phyloP scores from a whole-genome alignment of 371 early-diverging fungal species.

The Antonospora locustae region DNA sequence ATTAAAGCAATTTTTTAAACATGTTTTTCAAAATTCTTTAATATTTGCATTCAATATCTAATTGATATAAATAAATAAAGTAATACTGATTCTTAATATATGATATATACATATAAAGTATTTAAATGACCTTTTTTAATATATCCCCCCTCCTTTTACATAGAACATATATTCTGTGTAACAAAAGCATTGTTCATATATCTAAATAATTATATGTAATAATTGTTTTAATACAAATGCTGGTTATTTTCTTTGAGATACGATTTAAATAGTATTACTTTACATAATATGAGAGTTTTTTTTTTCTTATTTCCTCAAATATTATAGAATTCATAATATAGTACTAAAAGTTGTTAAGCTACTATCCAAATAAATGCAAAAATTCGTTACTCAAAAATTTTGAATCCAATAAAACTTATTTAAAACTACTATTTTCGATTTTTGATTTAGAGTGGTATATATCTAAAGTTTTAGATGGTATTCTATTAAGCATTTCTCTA shows the following conservation, averaged over 20 bases:
- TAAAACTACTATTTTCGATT: background rate
- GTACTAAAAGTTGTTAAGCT: background rate
- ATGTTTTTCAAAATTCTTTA: background rate
- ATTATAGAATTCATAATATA: background rate
- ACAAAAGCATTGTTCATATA: background rate
- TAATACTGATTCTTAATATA: background rate
- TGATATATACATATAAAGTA: background rate
- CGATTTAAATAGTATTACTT: background rate
- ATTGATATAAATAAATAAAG: background rate
- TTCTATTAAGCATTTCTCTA: slow-evolving; percentile 95
- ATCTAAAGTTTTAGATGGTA: slow-evolving; percentile 79
- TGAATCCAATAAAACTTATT: background rate
- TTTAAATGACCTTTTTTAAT: background rate
- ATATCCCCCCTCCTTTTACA: background rate
- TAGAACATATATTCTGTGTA: background rate
- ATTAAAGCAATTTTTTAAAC: background rate
- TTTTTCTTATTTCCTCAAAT: background rate
- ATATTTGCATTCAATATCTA: background rate
- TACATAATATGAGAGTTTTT: background rate
- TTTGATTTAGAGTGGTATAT: slow-evolving; percentile 63
- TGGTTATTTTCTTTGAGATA: background rate
- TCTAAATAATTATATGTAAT: background rate
- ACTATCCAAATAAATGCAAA: background rate
- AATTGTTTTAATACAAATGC: background rate
- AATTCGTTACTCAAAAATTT: background rate